Evolutionary conservation across 139 green algal species (phyloP).

Genomic region (Tetraselmis chui): DNA sequence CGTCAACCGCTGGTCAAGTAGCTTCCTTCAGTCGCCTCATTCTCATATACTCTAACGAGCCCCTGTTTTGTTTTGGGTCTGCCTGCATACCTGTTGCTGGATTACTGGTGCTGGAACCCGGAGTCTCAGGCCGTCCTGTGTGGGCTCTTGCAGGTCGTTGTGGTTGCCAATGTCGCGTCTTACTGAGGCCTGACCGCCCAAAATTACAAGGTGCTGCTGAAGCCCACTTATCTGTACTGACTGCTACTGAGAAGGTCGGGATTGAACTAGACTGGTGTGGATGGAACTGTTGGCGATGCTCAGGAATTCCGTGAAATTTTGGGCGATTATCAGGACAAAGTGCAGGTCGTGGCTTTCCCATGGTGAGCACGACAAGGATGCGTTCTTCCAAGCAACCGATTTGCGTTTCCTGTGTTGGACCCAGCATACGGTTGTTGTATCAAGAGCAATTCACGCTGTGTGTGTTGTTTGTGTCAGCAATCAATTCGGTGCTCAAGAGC

Average conservation of each 20-base stretch:
- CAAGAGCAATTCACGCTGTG: too few species aligned
- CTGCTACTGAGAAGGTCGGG: too few species aligned
- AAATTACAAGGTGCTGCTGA: slow-evolving; percentile 35
- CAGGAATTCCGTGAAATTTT: slow-evolving; percentile 29
- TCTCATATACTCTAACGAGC: too few species aligned
- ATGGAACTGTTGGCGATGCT: too few species aligned
- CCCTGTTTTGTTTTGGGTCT: too few species aligned
- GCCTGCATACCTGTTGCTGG: too few species aligned
- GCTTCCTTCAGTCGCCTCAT: too few species aligned
- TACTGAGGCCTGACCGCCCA: slow-evolving; percentile 35
- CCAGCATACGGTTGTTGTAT: not conserved
- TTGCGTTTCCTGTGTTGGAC: not conserved
- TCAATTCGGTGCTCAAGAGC: slow-evolving; percentile 39
- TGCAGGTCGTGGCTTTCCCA: slow-evolving; percentile 39
- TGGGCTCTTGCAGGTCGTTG: slow-evolving; percentile 17
- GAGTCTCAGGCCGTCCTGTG: too few species aligned
- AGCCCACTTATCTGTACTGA: too few species aligned
- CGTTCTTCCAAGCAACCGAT: not conserved
- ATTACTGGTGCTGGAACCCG: too few species aligned
- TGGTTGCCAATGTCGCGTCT: slow-evolving; percentile 38
- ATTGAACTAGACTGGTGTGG: too few species aligned
- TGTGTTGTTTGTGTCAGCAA: slow-evolving; percentile 11
- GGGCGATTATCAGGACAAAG: slow-evolving; percentile 3
- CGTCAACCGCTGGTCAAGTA: not conserved
- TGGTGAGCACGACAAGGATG: slow-evolving; percentile 14